Evolutionary conservation across 176 grass and related monocot genomes (phyloP), one percentile per base, ranked within the genome.

Genomic region (Saccharum officinarum): DNA sequence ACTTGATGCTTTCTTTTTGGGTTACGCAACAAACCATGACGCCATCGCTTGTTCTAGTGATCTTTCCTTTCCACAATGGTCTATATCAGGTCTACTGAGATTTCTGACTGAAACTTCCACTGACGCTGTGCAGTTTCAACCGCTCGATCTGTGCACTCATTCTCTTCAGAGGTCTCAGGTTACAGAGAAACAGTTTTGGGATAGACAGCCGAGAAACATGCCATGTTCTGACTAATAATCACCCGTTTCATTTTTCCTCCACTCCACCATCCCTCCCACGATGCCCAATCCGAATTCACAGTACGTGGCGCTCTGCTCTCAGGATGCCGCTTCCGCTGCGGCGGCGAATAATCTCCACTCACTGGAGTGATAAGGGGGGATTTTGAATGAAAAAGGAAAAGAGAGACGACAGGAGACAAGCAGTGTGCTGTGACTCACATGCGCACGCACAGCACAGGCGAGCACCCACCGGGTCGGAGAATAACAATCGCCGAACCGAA

Each of bases 341-440:
- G 31, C 2, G 36, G 79, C 26, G 74, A 86, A 86, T 68, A 67
- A 83, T 83, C 28, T 66, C 74, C 73, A 37, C 59, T 52, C 15
- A 22, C 22, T 61, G 59, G 59, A 25, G 20, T 59, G 23, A 23
- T 4, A 23, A 23, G 54, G 54, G 3, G 22, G 59, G 55, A 36
- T 4, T 28, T 28, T 28, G 28, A 28, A 28, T 28, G 34, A 36
- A 36, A 9, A 67, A 67, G 15, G 10, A 25, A 54, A 5, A 40
- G 3, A 46, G 13, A 47, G 30, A 72, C 20, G 31, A 44, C 44
- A 66, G 55, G 78, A 54, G 75, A 63, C 88, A 82, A 40, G 75
- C 84, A 63, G 75, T 84, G 89, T 87, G 89, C 61, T 87, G 85
- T 87, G 80, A 90, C 61, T 87, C 80, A 90, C 80, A 90, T 84